Conservation (phyloP, 345 rosid species). For the Microcos paniculata region DNA sequence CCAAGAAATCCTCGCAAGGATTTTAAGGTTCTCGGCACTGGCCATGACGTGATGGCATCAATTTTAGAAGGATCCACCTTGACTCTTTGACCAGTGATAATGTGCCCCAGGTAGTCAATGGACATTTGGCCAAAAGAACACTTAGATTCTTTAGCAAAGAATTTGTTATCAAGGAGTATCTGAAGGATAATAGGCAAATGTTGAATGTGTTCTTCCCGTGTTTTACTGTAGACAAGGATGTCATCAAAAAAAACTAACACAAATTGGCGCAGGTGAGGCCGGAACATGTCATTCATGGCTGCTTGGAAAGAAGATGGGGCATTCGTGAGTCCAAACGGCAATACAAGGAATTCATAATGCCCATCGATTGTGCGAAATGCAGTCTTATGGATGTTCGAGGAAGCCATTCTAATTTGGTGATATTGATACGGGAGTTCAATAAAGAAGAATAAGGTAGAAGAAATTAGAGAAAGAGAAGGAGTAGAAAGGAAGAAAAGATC, state of each 20-base stretch:
- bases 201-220: not conserved
- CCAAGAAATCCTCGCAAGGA: no score
- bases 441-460: no score
- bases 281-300: no score
- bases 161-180: rapidly evolving
- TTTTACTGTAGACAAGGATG: not conserved
- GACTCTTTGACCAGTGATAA: not conserved
- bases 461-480: no score
- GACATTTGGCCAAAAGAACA: not conserved
- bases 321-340: slow-evolving; percentile 1
- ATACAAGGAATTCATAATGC: no score
- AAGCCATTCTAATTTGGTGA: no score
- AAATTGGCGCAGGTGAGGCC: not conserved
- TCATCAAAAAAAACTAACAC: not conserved
- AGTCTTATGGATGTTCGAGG: not conserved
- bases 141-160: not conserved
- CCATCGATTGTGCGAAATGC: not conserved
- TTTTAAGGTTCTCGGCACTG: not conserved
- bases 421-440: no score
- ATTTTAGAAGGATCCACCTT: not conserved
- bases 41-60: not conserved
- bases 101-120: slow-evolving; percentile 4
- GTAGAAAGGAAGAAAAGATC: no score
- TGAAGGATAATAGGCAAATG: not conserved
- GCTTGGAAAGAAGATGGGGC: not conserved